Conservation (phyloP, 192 early-diverging fungal species). For the Allomyces arbusculus region DNA sequence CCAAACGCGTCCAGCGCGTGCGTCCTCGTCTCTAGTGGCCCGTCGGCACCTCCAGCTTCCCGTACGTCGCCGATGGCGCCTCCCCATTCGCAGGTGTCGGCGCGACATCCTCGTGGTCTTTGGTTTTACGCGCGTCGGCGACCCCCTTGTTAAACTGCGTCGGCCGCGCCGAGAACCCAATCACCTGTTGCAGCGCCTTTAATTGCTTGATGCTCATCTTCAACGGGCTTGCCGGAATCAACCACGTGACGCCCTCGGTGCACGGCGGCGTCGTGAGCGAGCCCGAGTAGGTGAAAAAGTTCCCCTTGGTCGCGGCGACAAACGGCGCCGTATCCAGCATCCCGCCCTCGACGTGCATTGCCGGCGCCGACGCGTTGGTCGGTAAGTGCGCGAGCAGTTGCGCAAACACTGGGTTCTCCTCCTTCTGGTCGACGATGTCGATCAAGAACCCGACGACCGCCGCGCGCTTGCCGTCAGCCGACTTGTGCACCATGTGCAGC, state of each 20-base stretch:
- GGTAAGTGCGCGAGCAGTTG: constrained; percentile 3
- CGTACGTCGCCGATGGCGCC: no score
- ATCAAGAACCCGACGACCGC: constrained; percentile 27
- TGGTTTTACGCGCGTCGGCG: no score
- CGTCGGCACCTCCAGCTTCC: no score
- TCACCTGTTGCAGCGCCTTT: constrained; percentile 9
- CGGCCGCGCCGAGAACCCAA: constrained; percentile 21
- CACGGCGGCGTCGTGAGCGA: constrained; percentile 44
- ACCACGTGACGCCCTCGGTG: constrained; percentile 33
- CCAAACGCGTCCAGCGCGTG: no score
- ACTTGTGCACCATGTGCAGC: constrained; percentile 32
- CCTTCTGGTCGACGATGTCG: constrained; percentile 9
- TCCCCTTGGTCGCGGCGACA: no score
- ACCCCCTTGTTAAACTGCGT: constrained; percentile 10
- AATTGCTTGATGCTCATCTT: constrained; percentile 13
- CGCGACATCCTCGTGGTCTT: no score
- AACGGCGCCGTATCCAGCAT: no score
- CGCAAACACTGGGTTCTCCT: constrained; percentile 12
- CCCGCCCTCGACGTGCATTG: no score
- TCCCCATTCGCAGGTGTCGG: no score
- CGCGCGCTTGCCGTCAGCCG: constrained; percentile 8
- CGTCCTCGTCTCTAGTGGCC: no score
- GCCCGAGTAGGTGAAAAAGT: constrained; percentile 19
- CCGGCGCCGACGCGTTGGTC: not conserved
- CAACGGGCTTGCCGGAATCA: constrained; percentile 15